Percentiles rank a stretch among this genome's conserved stretches.
These are phyloP conservation scores for Psophocarpus tetragonolobus DNA, from an alignment of 306 rosid genomes.

Conservation along the genomic window DNA sequence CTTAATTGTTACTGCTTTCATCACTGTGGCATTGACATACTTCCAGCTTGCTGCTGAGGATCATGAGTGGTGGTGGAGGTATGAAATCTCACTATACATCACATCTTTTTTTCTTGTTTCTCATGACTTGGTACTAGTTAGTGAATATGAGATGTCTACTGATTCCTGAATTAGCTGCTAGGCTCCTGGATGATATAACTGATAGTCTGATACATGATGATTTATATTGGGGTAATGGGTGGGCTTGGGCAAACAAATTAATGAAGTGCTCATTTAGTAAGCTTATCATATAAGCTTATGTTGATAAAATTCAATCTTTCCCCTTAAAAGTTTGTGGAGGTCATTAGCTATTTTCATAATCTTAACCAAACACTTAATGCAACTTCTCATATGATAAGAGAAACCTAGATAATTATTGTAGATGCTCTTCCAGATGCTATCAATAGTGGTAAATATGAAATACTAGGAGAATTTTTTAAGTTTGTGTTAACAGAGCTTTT, in stretches of 20 bases:
- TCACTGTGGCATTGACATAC: conserved; percentile 62
- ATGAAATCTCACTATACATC: conserved; percentile 22
- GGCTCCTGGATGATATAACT: conserved; percentile 3
- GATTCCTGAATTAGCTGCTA: conserved; percentile 1
- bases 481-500: not conserved
- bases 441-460: not conserved
- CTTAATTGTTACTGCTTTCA: conserved; percentile 59
- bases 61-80: conserved; percentile 69
- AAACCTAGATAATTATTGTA: not conserved
- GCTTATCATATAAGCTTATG: not conserved
- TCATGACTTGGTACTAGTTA: not conserved
- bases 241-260: not conserved
- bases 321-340: not conserved
- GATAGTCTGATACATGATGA: not conserved
- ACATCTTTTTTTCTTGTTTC: not conserved
- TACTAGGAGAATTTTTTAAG: not conserved
- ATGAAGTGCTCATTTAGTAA: not conserved
- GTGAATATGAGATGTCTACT: conserved; percentile 1
- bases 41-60: conserved; percentile 67
- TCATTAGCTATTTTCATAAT: not conserved
- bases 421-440: not conserved
- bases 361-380: not conserved
- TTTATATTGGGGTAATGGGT: not conserved
- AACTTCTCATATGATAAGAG: not conserved
- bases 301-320: not conserved